These are phyloP conservation scores for Clarireedia monteithiana DNA, from an alignment of 2,329 filamentous ascomycete species.

Conservation along the genomic window DNA sequence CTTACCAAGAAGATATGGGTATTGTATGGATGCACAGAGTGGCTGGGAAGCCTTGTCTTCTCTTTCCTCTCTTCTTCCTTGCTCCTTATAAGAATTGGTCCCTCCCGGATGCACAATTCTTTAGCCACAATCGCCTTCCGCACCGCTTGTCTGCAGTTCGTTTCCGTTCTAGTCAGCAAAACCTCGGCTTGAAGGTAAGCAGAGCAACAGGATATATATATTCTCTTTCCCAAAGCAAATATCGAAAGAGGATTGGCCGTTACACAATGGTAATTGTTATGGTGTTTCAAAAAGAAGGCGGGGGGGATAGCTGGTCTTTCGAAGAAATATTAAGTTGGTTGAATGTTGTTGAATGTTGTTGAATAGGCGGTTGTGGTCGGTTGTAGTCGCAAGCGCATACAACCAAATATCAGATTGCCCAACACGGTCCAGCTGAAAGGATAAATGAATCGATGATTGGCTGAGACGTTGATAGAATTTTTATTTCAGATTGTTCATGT, in stretches of 20 bases:
- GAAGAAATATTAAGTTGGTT: too few species aligned
- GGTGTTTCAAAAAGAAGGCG: background rate
- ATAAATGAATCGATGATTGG: background rate
- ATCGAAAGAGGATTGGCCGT: background rate
- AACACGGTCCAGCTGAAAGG: background rate
- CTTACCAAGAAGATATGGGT: background rate
- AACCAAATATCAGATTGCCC: background rate
- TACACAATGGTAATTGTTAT: background rate
- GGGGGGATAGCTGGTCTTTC: background rate
- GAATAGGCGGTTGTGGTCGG: background rate
- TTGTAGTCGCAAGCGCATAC: background rate
- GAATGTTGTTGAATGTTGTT: background rate
- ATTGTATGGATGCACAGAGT: background rate
- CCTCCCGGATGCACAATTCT: background rate
- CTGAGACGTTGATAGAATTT: background rate
- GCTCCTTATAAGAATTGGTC: background rate
- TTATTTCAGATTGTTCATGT: background rate
- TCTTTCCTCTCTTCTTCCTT: background rate
- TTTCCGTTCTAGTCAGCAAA: background rate
- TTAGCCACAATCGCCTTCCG: background rate
- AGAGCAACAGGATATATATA: background rate
- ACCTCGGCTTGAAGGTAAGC: background rate
- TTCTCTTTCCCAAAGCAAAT: background rate
- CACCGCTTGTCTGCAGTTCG: background rate
- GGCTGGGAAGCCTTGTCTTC: background rate